Base-by-base conservation (phyloP, 768 basidiomycete genomes). In the Candolleomyces efflorescens region DNA sequence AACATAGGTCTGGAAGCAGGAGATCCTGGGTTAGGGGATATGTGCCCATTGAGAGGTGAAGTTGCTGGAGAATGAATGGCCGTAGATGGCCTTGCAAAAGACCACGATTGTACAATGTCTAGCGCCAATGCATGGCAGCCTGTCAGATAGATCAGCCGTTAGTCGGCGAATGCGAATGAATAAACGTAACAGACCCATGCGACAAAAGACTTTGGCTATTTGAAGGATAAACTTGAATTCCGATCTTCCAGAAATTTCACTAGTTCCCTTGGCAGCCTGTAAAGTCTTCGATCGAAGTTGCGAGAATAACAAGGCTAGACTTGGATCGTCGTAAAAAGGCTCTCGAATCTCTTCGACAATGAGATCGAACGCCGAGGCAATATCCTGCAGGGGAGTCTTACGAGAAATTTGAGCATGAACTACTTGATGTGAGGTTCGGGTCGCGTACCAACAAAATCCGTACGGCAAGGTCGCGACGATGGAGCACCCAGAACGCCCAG, bases 201-300 rank as follows among this genome's bases (percentile, higher is more conserved):
- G 79, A 65, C 90, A 93, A 64, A 98, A 94, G 7, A 96, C 90
- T 26, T 93, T 84, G 0, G 94, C 91, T 64, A 94, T 93, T 73
- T 98, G 95, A 26, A 95, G 76, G 10, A 99, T 92, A 69, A 98
- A 98, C 67, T 91, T 94, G 73, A 95, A 98, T 68, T 99, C 96
- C 12, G 86, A 84, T 46, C 82, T 81, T 17, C 89, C 90, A 0
- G 92, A 87, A 26, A 98, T 93, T 65, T 95, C 92, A 64, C 87
- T 93, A 0, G 92, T 93, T 13, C 96, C 96, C 68, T 94, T 88
- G 1, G 90, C 90, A 3, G 96, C 87, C 75, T 98, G 96, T 24
- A 98, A 73, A 0, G 94, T 94, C 75, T 90, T 95, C 32, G 87
- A 85, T 62, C 91, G 87, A 55, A 99, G 75, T 61, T 97, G 90